Evolutionary conservation across 164 flowering plant genomes (phyloP), one percentile per base, ranked within the genome.

Genomic region (Vitis amurensis): DNA sequence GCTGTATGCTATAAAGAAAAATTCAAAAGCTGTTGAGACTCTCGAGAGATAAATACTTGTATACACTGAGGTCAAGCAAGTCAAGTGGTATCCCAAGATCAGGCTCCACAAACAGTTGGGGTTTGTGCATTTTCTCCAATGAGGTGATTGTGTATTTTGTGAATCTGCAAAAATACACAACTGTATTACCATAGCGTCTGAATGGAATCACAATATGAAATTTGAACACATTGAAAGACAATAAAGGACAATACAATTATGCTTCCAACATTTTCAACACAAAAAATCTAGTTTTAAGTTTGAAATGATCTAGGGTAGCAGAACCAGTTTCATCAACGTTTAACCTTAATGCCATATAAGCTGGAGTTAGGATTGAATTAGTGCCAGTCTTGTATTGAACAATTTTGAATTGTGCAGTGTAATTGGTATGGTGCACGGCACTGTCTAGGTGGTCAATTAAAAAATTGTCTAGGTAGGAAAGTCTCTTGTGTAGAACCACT

Each of bases 81-180:
- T 95, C 99, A 60, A 95, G 93, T 4, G 98, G 97, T 75, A 95
- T 91, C 74, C 98, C 99, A 66, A 95, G 90, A 83, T 95, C 99
- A 31, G 97, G 88, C 77, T 95, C 98, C 13, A 90, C 92, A 84
- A 83, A 81, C 19, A 95, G 84, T 69, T 95, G 82, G n/a, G 99
- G 99, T 80, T 91, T 95, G 75, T 88, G 91, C 78, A 80, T 78
- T 80, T 95, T 95, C 85, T 95, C 99, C 84, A 95, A 68, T 51
- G 99, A 88, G 30, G 97, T 91, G 67, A 93, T 89, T 30, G 91
- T 67, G 71, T 93, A 95, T 71, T 77, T 88, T 14, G 91, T 70
- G 76, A 85, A 90, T 73, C 99, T 95, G 97, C 81, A 80, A 55
- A 51, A 50, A 57, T 10, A n/a, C 23, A 62, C 15, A 64, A 68